Base-by-base conservation (phyloP, 805 yeast species). In the Dipodascus geniculatus region DNA sequence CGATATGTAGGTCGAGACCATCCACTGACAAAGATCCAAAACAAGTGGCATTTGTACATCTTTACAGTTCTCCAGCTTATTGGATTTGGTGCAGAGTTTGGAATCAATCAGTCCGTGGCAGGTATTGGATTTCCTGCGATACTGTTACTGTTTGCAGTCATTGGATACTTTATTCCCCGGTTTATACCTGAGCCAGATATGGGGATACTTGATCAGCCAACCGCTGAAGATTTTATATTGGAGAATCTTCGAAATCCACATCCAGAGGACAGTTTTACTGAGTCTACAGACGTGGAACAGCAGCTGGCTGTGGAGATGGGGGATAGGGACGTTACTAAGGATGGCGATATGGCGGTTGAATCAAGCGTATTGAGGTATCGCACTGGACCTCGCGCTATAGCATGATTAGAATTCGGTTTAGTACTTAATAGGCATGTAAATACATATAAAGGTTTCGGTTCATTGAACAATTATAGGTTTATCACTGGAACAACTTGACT, bases 71-170 rank as follows among this genome's bases (percentile, higher is more conserved):
- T 87, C 19, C 82, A 87, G 55, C 65, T 85, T 2, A 59, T 81
- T 20, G 93, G 93, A 0, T 83, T 83, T 52, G 84, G 77, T 1
- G 85, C 80, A 0, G 98, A 95, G 64, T 84, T 88, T 58, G 93
- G 82, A 0, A 88, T 91, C 31, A 85, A 95, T 0, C 79, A 83
- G 63, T 87, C 96, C 0, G 80, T 75, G 56, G 98, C 93, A 0
- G 97, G 98, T 0, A 87, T 91, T 31, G 98, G 96, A 1, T 91
- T 93, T 63, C 98, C 99, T 0, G 84, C 88, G 2, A 87, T 93
- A 0, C 69, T 91, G 51, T 68, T 91, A 62, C 55, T 74, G 1
- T 76, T 82, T 52, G 90, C 87, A 55, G 75, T 84, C 22, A 70
- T 80, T 0, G 79, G 88, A 11, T 75, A 80, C 63, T 60, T 76